A percentile compares a stretch with the other conserved stretches of the same genome.
Evolutionary conservation across 2,329 filamentous ascomycete species (phyloP).

Genomic region (Furcasterigmium sp.): DNA sequence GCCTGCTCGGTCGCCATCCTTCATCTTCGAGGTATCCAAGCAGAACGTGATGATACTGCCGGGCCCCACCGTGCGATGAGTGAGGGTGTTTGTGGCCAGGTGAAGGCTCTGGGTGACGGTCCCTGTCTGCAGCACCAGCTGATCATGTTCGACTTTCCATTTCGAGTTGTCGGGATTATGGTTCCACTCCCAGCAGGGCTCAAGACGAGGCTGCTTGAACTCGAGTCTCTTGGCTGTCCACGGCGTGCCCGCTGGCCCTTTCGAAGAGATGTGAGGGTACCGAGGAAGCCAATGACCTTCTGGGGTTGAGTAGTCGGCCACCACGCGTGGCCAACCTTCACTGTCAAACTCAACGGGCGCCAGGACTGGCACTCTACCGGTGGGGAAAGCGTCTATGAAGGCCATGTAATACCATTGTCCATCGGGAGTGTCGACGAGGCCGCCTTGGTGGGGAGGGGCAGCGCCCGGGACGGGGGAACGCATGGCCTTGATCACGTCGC

Average conservation of each 20-base stretch:
- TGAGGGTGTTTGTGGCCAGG: conserved; percentile 33
- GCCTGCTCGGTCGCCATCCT: conserved; percentile 44
- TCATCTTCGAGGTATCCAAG: conserved; percentile 41
- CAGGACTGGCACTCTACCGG: conserved; percentile 47
- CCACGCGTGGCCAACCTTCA: conserved; percentile 36
- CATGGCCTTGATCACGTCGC: conserved; percentile 34
- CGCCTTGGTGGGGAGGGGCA: conserved; percentile 46
- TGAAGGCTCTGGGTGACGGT: conserved; percentile 41
- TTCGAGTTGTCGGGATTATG: conserved; percentile 48
- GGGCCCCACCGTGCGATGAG: conserved; percentile 40
- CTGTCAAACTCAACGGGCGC: conserved; percentile 44
- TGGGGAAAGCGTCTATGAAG: conserved; percentile 48
- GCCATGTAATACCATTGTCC: conserved; percentile 54
- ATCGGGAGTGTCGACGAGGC: conserved; percentile 42
- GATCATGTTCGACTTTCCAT: conserved; percentile 24
- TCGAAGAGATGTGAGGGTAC: background rate
- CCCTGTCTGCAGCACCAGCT: conserved; percentile 38
- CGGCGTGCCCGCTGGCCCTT: background rate
- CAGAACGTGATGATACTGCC: conserved; percentile 40
- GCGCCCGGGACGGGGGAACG: conserved; percentile 33
- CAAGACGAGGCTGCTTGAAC: background rate
- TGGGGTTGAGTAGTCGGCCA: conserved; percentile 24
- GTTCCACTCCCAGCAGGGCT: conserved; percentile 45
- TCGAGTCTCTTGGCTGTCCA: background rate
- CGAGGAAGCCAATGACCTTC: background rate